Evolutionary conservation across 2,329 filamentous ascomycete species (phyloP), one percentile per base, ranked within the genome.

Genomic region (Aspergillus sp.): DNA sequence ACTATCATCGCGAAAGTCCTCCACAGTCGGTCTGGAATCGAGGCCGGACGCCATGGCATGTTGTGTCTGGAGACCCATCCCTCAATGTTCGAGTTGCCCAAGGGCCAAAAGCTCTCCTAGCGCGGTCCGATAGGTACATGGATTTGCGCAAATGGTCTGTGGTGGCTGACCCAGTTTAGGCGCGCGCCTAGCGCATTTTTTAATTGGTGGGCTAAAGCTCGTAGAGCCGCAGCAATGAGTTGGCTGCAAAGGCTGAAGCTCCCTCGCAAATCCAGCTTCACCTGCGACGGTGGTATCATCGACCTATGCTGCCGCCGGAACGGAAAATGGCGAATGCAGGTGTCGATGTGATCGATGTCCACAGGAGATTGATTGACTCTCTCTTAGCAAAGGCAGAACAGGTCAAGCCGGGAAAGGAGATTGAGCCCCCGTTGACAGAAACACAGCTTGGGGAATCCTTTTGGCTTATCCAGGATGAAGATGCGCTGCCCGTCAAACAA

Each of bases 351-450:
- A 73, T 75, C 12, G 64, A 64, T 43, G 74, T 78, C 24, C 85
- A 88, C 64, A 77, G 75, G 37, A 67, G 70, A 24, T 77, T 88
- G 23, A 77, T 91, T 33, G 75, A 80, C 41, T 74, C 81, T 40
- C 80, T 90, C 35, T 77, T 92, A 41, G 70, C 76, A 39, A 83
- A 82, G 70, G 88, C 88, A 57, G 81, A 81, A 52, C 68, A 77
- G 40, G 73, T 82, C 60, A 91, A 91, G 72, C 77, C 81, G 33
- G 79, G 81, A 37, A 73, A 80, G 19, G 79, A 82, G 19, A 85
- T 92, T 64, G 91, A 96, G 66, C 90, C 90, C 12, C 85, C 88
- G 3, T 81, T 97, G 62, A 86, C 84, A 27, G 89, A 92, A 70
- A 79, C 84, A 52, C 85, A 91, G 31, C 67, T 78, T 15, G 75